Base-by-base conservation (phyloP, 2,329 filamentous ascomycete species). In the Cladophialophora yegresii region DNA sequence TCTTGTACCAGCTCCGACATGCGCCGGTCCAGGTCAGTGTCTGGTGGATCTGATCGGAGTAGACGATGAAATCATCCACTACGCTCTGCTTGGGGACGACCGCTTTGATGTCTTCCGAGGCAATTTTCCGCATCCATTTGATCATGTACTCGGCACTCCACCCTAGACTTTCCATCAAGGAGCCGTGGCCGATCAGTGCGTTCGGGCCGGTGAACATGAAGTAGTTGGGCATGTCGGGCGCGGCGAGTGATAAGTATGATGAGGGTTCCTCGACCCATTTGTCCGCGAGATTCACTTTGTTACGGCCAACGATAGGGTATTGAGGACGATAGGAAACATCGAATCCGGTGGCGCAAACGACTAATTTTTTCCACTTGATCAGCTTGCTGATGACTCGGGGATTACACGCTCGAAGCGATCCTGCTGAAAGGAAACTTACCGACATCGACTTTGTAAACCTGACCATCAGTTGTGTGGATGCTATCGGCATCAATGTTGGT, bases 341-440 rank as follows among this genome's bases (percentile, higher is more conserved):
- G 60, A 78, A 80, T 0, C 78, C 77, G 3, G 77, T 80, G 4
- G 78, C 77, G 63, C 77, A 79, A 54, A 79, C 61, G 32, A 76
- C 55, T n/a, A n/a, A n/a, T 57, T 26, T 43, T 45, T 47, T 20
- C 22, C 16, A 20, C 6, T 57, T n/a, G 9, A 43, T 57, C 47
- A 57, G 54, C 33, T 57, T 40, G 54, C 54, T 9, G 71, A 66
- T 0, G 69, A 67, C 10, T 77, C 77, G 20, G 77, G 67, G 40
- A 10, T 75, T 76, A 6, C 22, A 68, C 69, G 4, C 67, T 57
- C 7, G n/a, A 74, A 62, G 10, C 64, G 75, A 28, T 23, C 20
- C 7, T 53, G 26, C 49, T 20, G 22, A 50, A 50, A 20, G 49
- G 23, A 53, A 73, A 22, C 73, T 70, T 61, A 79, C 57, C 47